phyloP scores from a whole-genome alignment of 2,329 filamentous ascomycete genomes.

The Sporothrix sp. region DNA sequence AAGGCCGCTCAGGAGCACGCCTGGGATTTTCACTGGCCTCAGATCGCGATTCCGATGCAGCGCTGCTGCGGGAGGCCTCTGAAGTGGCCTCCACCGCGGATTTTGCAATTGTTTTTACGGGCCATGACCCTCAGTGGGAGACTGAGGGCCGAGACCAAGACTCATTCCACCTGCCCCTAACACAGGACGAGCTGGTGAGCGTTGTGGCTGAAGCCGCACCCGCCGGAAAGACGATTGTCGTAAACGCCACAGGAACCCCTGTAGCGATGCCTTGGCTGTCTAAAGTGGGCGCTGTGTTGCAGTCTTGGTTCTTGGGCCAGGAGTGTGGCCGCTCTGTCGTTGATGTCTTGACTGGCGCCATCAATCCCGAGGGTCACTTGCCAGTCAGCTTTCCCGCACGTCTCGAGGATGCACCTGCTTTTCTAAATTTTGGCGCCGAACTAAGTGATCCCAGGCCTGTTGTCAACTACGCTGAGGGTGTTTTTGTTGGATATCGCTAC shows the following conservation, averaged over 20 bases:
- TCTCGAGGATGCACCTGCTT: slow-evolving; percentile 62
- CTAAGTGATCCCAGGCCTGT: slow-evolving; percentile 39
- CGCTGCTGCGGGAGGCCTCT: not conserved
- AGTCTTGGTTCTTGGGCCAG: slow-evolving; percentile 62
- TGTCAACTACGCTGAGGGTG: slow-evolving; percentile 66
- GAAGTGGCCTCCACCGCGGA: slow-evolving; percentile 34
- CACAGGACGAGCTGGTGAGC: slow-evolving; percentile 53
- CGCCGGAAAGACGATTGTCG: slow-evolving; percentile 46
- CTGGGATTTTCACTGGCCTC: slow-evolving; percentile 55
- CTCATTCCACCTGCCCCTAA: slow-evolving; percentile 46
- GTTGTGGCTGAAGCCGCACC: slow-evolving; percentile 54
- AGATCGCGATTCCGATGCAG: slow-evolving; percentile 46
- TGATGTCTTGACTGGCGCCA: slow-evolving; percentile 53
- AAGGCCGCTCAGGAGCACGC: slow-evolving; percentile 50
- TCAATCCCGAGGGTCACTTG: slow-evolving; percentile 58
- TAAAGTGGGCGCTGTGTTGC: slow-evolving; percentile 54
- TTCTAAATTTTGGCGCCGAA: slow-evolving; percentile 63
- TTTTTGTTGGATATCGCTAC: slow-evolving; percentile 72
- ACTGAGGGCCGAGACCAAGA: slow-evolving; percentile 56
- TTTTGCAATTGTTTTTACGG: slow-evolving; percentile 57
- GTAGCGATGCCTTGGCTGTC: slow-evolving; percentile 63
- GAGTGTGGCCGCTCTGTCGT: slow-evolving; percentile 59
- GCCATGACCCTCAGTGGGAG: slow-evolving; percentile 67
- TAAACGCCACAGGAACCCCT: slow-evolving; percentile 58
- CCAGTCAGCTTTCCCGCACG: slow-evolving; percentile 55